These are phyloP conservation scores for Begonia loranthoides DNA, from an alignment of 306 rosid species.

Conservation along the genomic window DNA sequence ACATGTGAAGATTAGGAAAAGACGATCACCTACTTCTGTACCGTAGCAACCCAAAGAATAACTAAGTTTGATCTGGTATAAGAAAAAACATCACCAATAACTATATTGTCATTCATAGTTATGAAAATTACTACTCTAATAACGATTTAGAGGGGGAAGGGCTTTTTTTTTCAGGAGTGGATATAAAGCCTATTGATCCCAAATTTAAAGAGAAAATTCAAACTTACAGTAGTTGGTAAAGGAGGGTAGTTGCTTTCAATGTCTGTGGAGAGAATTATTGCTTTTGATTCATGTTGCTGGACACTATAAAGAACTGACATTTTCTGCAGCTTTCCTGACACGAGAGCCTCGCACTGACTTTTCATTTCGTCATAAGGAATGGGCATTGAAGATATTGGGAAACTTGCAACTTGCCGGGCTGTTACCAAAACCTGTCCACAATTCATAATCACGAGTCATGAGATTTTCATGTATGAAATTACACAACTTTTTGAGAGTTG, in stretches of 20 bases:
- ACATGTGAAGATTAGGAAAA: too few species aligned
- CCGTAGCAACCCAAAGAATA: too few species aligned
- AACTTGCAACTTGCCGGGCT: slow-evolving; percentile 79
- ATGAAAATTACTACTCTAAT: too few species aligned
- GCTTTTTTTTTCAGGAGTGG: too few species aligned
- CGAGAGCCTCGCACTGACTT: slow-evolving; percentile 92
- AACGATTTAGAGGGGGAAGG: too few species aligned
- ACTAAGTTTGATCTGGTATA: too few species aligned
- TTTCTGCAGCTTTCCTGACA: slow-evolving; percentile 62
- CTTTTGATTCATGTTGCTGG: slow-evolving; percentile 46
- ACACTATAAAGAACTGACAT: slow-evolving; percentile 82
- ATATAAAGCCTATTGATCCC: background rate
- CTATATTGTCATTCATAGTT: too few species aligned
- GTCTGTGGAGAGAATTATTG: slow-evolving; percentile 45
- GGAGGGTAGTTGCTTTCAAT: slow-evolving; percentile 23
- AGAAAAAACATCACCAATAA: too few species aligned
- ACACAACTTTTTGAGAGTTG: too few species aligned
- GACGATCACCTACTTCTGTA: too few species aligned
- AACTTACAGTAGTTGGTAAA: slow-evolving; percentile 35
- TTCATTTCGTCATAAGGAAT: slow-evolving; percentile 85
- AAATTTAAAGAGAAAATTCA: slow-evolving; percentile 4
- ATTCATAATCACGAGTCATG: background rate
- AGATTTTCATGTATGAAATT: too few species aligned
- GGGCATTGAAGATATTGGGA: slow-evolving; percentile 51
- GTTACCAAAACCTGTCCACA: slow-evolving; percentile 69